Percentiles rank a stretch among this genome's conserved stretches.
These are phyloP conservation scores for Thalassiosira mediterranea DNA, from an alignment of 352 stramenopile genomes.

Conservation along the genomic window DNA sequence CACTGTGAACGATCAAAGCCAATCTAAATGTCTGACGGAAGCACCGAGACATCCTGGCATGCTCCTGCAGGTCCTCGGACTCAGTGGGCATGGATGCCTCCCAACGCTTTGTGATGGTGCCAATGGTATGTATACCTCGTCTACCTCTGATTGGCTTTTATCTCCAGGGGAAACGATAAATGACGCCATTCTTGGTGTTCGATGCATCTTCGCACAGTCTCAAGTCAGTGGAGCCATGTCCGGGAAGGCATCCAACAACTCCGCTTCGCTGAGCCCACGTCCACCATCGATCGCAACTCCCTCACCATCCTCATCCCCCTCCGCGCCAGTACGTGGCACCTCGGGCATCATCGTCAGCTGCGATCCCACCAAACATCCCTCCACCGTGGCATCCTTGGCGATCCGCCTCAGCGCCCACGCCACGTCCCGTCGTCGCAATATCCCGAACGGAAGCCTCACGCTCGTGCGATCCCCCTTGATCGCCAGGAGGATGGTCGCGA, in stretches of 20 bases:
- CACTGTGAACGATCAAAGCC: too few species aligned
- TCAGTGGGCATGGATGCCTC: too few species aligned
- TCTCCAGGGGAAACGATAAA: too few species aligned
- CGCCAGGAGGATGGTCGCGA: conserved; percentile 40
- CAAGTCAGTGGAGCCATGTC: conserved; percentile 35
- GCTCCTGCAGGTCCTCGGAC: too few species aligned
- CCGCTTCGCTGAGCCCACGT: conserved; percentile 9
- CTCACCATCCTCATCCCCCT: not conserved
- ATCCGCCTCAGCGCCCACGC: conserved; percentile 28
- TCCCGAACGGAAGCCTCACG: conserved; percentile 27
- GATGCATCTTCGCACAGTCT: not conserved
- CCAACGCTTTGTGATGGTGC: too few species aligned
- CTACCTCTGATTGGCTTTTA: too few species aligned
- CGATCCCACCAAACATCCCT: conserved; percentile 44
- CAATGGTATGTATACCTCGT: too few species aligned
- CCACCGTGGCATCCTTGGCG: conserved; percentile 36
- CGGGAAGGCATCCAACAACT: conserved; percentile 35
- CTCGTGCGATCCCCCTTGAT: conserved; percentile 50
- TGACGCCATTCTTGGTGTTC: too few species aligned
- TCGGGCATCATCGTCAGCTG: conserved; percentile 32
- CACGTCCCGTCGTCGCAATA: conserved; percentile 32
- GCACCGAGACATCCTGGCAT: too few species aligned
- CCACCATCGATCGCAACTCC: not conserved
- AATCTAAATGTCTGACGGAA: too few species aligned
- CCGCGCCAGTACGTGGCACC: not conserved